A percentile compares a stretch with the other conserved stretches of the same genome.
Evolutionary conservation across 2,329 filamentous ascomycete species (phyloP).

Genomic region (Fusarium duplospermum): DNA sequence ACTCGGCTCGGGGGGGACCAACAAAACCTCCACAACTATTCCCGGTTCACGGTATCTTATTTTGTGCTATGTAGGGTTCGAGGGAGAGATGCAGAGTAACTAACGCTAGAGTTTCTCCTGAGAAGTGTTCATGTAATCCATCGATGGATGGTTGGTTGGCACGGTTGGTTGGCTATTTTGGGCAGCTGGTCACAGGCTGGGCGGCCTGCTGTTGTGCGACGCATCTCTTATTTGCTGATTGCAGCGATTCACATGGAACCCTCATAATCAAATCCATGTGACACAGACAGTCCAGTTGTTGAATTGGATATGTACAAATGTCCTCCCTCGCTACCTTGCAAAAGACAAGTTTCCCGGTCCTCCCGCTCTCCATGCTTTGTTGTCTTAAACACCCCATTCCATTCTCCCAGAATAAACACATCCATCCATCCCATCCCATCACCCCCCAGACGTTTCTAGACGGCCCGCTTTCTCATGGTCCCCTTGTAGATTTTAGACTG

Average conservation of each 20-base stretch:
- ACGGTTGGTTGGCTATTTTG: not conserved
- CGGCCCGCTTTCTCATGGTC: conserved; percentile 25
- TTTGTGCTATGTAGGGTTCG: not conserved
- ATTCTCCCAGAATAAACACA: not conserved
- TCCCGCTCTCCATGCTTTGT: conserved; percentile 12
- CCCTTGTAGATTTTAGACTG: conserved; percentile 23
- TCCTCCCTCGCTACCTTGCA: conserved; percentile 6
- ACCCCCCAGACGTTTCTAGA: conserved; percentile 23
- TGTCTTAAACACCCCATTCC: conserved; percentile 25
- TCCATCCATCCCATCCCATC: not conserved
- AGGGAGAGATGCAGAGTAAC: not conserved
- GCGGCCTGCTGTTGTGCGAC: not conserved
- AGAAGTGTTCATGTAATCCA: not conserved
- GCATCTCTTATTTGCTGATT: not conserved
- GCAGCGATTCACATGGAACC: not conserved
- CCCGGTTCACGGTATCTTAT: not conserved
- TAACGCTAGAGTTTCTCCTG: not conserved
- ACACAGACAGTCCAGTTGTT: not conserved
- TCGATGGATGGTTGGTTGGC: not conserved
- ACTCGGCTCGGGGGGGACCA: not conserved
- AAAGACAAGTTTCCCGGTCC: conserved; percentile 4
- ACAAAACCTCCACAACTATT: not conserved
- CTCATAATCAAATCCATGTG: not conserved
- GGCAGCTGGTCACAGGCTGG: not conserved
- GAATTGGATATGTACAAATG: not conserved